Evolutionary conservation across 176 grass and related monocot species (phyloP).

Genomic region (Pontederia crassipes): DNA sequence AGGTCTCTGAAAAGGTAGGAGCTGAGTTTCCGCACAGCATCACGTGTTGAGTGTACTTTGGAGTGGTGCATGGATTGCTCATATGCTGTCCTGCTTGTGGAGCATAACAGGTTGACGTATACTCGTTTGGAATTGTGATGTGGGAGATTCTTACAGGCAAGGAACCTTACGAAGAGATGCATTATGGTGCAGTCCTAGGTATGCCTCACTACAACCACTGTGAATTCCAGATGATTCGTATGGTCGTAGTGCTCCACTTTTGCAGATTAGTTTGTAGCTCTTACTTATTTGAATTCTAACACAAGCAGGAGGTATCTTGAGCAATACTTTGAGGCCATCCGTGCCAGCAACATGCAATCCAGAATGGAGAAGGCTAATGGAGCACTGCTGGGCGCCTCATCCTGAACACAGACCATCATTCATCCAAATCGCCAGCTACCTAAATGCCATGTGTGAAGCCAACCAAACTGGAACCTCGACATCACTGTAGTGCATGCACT

Average conservation of each 20-base stretch:
- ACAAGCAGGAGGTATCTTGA: constrained; percentile 65
- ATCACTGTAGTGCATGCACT: constrained; percentile 1
- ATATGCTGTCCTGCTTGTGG: constrained; percentile 9
- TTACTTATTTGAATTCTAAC: neutral
- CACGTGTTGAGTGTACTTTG: neutral
- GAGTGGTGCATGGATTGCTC: neutral
- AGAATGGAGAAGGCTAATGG: constrained; percentile 75
- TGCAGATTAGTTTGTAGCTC: neutral
- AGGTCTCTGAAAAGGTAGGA: constrained; percentile 78
- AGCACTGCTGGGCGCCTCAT: constrained; percentile 69
- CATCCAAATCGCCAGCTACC: constrained; percentile 40
- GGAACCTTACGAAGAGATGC: constrained; percentile 78
- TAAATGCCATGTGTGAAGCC: constrained; percentile 40
- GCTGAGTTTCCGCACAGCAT: neutral
- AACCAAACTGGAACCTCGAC: constrained; percentile 17
- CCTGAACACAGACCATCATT: constrained; percentile 64
- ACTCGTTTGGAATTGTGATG: constrained; percentile 88
- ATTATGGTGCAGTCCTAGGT: constrained; percentile 93
- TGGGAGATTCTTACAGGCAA: constrained; percentile 91
- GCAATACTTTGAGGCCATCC: constrained; percentile 59
- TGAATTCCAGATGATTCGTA: neutral
- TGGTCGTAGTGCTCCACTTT: neutral
- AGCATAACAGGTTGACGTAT: constrained; percentile 62
- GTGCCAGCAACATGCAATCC: constrained; percentile 62
- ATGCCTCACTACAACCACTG: neutral